Evolutionary conservation across 768 basidiomycete genomes (phyloP), one percentile per base, ranked within the genome.

Genomic region (Auriscalpium vulgare): DNA sequence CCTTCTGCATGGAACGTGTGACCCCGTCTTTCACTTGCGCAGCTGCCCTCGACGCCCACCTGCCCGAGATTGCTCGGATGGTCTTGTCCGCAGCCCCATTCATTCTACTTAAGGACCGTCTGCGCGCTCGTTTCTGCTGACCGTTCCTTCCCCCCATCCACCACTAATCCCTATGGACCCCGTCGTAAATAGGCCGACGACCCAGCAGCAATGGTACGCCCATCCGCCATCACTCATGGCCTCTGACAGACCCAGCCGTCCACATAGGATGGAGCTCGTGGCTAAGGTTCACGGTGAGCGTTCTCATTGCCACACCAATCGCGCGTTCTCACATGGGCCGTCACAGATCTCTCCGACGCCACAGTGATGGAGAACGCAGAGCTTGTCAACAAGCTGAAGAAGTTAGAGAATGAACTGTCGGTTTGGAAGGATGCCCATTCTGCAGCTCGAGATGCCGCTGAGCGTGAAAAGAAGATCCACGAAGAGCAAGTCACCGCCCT

Each of bases 401-500:
- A 59, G 17, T 49, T 60, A 40, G 53, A 60, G 51, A 35, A 59
- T 17, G 59, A 60, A 59, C 43, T 60, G 37, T n/a, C 36, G 10
- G 57, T 60, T 17, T 60, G 59, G 59, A 60, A 60, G 53, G 34
- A 59, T 9, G 57, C 59, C 40, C 38, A 47, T 47, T 58, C 59
- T 19, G 29, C 45, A n/a, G 14, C 37, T 51, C 50, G 37, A 45
- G n/a, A 14, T 23, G 9, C 34, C 2, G 49, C 47, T 16, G 57
- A 58, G 23, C 38, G 36, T 43, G 47, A 51, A 19, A 52, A 21
- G 38, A 53, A 50, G 13, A 6, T 45, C 53, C 10, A 11, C 47
- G 47, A 29, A 11, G 23, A 47, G 14, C 40, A 43, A 17, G 14
- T 43, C 40, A 17, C 7, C 17, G 40, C 14, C 36, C 37, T 46